A percentile compares a stretch with the other conserved stretches of the same genome.
phyloP scores from a whole-genome alignment of 139 green algal species.

The Chlamydomonas sp. region DNA sequence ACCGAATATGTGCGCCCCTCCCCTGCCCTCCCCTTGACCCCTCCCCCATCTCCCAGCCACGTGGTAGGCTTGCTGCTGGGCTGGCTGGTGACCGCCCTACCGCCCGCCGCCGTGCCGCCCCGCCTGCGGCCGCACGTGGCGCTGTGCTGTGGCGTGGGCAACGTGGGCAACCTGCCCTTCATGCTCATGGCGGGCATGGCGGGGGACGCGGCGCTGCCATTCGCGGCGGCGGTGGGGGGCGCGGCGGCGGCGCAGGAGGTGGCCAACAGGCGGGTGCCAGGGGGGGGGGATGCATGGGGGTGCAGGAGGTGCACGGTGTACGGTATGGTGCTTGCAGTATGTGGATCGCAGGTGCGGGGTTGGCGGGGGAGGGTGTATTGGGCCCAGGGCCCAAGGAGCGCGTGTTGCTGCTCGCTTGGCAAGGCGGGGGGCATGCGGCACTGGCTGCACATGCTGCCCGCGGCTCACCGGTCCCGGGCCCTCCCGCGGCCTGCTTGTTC shows the following conservation, averaged over 20 bases:
- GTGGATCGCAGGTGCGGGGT: neutral
- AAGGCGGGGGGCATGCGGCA: too few relatives aligned
- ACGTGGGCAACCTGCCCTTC: slow-evolving; percentile 49
- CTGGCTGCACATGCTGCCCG: neutral
- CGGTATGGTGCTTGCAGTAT: neutral
- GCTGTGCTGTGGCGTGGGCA: slow-evolving; percentile 12
- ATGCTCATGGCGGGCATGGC: slow-evolving; percentile 28
- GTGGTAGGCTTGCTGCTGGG: slow-evolving; percentile 20
- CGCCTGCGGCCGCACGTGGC: slow-evolving; percentile 2
- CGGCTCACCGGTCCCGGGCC: neutral
- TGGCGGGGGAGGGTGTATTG: neutral
- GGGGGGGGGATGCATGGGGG: neutral
- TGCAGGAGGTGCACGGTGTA: too few relatives aligned
- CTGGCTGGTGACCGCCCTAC: neutral
- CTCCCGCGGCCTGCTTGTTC: neutral
- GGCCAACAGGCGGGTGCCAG: neutral
- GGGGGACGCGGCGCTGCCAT: slow-evolving; percentile 4
- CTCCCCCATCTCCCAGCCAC: neutral
- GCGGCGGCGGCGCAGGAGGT: neutral
- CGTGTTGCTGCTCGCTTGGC: too few relatives aligned
- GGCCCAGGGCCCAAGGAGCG: too few relatives aligned
- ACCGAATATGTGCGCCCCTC: neutral
- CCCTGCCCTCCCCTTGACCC: neutral
- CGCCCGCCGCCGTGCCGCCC: neutral
- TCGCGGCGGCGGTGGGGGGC: slow-evolving; percentile 16